Evolutionary conservation across 495 filamentous ascomycete genomes (phyloP).

Genomic region (Xanthoparmelia taractica): DNA sequence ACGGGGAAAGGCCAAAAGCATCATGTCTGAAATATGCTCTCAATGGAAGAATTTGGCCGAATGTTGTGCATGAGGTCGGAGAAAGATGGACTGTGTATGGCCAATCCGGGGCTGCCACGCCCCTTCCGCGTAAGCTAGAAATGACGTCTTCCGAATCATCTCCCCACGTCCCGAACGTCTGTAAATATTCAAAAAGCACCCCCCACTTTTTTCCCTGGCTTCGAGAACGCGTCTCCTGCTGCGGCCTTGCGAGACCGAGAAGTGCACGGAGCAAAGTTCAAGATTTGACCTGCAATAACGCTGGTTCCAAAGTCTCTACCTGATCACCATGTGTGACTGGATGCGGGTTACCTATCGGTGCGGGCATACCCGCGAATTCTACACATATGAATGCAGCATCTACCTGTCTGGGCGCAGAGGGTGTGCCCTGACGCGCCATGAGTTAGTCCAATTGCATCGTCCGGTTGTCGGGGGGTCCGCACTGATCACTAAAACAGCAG

Average conservation of each 20-base stretch:
- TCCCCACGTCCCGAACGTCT: not conserved
- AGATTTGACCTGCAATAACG: not conserved
- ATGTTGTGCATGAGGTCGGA: not conserved
- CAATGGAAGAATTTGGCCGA: not conserved
- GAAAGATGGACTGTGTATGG: not conserved
- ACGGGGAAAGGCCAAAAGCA: not conserved
- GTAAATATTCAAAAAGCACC: slow-evolving; percentile 6
- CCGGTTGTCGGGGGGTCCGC: not conserved
- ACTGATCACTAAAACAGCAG: not conserved
- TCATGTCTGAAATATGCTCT: not conserved
- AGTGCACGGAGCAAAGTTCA: not conserved
- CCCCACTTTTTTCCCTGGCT: slow-evolving; percentile 1
- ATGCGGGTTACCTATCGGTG: not conserved
- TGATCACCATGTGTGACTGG: not conserved
- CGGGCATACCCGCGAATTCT: slow-evolving; percentile 2
- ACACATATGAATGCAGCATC: slow-evolving; percentile 1
- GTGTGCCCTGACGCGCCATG: slow-evolving; percentile 1
- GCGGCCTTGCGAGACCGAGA: slow-evolving; percentile 3
- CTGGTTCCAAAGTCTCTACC: not conserved
- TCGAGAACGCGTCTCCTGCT: not conserved
- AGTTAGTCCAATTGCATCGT: not conserved
- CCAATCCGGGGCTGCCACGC: slow-evolving; percentile 5
- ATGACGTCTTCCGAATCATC: not conserved
- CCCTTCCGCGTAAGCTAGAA: not conserved
- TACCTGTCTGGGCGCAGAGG: slow-evolving; percentile 3